Base-by-base conservation (phyloP, 139 green algal species). In the Coelastrella sp. region DNA sequence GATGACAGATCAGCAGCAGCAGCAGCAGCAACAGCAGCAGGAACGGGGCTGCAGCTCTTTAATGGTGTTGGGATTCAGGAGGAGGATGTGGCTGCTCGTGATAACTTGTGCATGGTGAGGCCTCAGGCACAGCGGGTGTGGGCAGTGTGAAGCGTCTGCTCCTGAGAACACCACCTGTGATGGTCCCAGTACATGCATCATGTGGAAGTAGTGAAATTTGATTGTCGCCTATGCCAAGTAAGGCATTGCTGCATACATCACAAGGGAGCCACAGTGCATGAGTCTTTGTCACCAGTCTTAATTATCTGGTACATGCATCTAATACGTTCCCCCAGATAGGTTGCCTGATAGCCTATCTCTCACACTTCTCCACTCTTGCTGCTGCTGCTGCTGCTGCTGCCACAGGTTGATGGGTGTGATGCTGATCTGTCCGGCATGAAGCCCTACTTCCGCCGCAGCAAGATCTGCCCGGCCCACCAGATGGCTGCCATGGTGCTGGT, bases 331-430 rank as follows among this genome's bases (percentile, higher is more conserved):
- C 35, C 6, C 24, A 57, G 15, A 49, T 61, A 7, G 22, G 11
- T 20, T 14, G 25, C 11, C 12, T 58, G 20, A 11, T 22, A 14
- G 17, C 73, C 22, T 35, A 49, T 1, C 5, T 27, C 15, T 20
- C 76, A 22, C 10, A 82, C 24, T 82, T 60, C 27, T 24, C 17
- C 4, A 11, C 20, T 57, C 11, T 60, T 60, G 11, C 76, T 6
- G 7, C 11, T n/a, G 8, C 11, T 59, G 27, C 11, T 59, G 27
- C 25, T 82, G 76, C 25, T 10, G 12, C 25, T 59, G 9, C 10
- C 76, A 10, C 86, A 90, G 86, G 76, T 90, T 84, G 86, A 90
- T 20, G 86, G 76, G 6, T 90, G 86, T 72, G 61, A 56, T 9
- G 57, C n/a, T 12, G 61, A 85, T 27, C 86, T 90, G 59, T n/a